phyloP scores from a whole-genome alignment of 116 monocot species.

The Dioscorea cayenensis region DNA sequence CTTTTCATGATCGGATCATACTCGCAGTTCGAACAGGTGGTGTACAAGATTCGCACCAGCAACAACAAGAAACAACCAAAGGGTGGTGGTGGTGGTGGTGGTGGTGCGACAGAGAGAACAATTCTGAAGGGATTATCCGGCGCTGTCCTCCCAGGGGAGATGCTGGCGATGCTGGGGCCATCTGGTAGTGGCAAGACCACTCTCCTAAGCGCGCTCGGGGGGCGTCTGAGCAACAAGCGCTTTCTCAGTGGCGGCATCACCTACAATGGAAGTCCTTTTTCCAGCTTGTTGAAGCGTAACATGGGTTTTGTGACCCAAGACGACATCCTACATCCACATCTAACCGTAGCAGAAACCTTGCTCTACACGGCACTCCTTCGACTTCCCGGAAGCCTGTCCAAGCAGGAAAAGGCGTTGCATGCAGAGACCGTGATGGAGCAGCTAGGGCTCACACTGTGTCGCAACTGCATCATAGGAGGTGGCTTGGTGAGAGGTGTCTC shows the following conservation, averaged over 20 bases:
- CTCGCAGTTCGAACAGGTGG: constrained; percentile 41
- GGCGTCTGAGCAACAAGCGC: constrained; percentile 18
- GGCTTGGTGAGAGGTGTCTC: constrained; percentile 30
- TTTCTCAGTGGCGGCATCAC: constrained; percentile 34
- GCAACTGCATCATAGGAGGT: constrained; percentile 28
- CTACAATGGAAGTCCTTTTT: constrained; percentile 39
- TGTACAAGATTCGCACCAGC: constrained; percentile 30
- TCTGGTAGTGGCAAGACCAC: constrained; percentile 67
- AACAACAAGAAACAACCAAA: neutral
- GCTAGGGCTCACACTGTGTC: constrained; percentile 27
- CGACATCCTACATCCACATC: constrained; percentile 58
- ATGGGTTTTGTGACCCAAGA: constrained; percentile 59
- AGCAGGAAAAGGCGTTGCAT: constrained; percentile 19
- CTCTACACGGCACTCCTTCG: constrained; percentile 55
- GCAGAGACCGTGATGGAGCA: constrained; percentile 22
- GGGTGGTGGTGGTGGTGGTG: neutral
- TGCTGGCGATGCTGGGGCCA: constrained; percentile 61
- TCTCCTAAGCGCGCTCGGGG: constrained; percentile 49
- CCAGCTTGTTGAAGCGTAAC: constrained; percentile 20
- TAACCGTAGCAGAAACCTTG: constrained; percentile 58
- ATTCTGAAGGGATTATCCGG: constrained; percentile 44
- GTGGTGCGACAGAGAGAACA: neutral
- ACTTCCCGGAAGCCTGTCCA: constrained; percentile 24
- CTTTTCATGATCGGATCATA: neutral
- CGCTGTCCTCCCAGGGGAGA: constrained; percentile 37